These are phyloP conservation scores for Trypanosomatidae sp. DNA, from an alignment of 208 protist species.

Conservation along the genomic window DNA sequence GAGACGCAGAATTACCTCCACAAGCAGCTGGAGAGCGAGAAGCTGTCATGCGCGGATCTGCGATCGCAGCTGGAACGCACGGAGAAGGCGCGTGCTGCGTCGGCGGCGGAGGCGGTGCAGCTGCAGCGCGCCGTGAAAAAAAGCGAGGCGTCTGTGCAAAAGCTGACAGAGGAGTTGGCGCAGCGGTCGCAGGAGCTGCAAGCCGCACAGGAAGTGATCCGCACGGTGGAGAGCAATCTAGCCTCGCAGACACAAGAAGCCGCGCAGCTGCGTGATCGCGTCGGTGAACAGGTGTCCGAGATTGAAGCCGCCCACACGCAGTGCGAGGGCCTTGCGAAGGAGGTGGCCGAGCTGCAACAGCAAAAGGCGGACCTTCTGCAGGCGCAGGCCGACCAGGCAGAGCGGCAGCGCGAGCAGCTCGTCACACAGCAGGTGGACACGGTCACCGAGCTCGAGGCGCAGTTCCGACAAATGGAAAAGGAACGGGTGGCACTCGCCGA, in stretches of 20 bases:
- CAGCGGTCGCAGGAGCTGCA: not conserved
- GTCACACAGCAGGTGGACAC: conserved; percentile 20
- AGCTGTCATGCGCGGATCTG: not conserved
- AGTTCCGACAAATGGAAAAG: conserved; percentile 28
- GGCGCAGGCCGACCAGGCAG: not conserved
- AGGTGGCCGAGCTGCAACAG: not conserved
- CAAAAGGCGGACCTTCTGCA: not conserved
- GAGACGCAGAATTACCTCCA: conserved; percentile 15
- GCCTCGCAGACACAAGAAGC: not conserved
- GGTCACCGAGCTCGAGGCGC: conserved; percentile 22
- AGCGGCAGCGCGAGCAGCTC: conserved; percentile 9
- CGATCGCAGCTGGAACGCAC: not conserved
- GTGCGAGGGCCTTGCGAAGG: not conserved
- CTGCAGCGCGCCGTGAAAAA: not conserved
- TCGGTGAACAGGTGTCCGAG: not conserved
- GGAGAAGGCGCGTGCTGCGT: conserved; percentile 2
- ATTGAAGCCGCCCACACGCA: not conserved
- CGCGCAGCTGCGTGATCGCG: not conserved
- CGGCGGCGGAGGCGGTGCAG: not conserved
- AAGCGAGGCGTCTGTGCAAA: not conserved
- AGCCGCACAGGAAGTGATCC: not conserved
- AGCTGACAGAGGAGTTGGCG: conserved; percentile 5
- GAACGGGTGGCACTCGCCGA: conserved; percentile 16
- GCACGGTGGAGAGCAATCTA: not conserved
- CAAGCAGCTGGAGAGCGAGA: conserved; percentile 19